phyloP scores from a whole-genome alignment of 495 filamentous ascomycete species.

The Hypoxylon rickii region DNA sequence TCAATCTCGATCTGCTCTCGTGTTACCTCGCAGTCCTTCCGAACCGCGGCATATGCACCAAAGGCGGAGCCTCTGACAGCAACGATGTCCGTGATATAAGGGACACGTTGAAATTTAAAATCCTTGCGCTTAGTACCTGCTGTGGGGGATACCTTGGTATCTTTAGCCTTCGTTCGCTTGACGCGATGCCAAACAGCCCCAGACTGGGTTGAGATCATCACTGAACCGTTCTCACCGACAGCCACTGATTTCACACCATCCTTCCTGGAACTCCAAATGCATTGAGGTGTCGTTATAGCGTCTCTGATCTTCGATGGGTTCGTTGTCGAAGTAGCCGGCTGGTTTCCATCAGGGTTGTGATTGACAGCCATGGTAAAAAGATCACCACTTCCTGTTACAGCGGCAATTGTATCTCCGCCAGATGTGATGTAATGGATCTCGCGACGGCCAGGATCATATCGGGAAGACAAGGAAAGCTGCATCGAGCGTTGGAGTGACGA shows the following conservation, averaged over 20 bases:
- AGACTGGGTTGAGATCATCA: conserved; percentile 89
- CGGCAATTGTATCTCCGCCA: conserved; percentile 88
- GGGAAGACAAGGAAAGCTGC: conserved; percentile 64
- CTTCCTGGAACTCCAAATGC: conserved; percentile 88
- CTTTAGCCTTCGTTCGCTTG: conserved; percentile 79
- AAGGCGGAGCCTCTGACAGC: conserved; percentile 84
- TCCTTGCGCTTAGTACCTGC: conserved; percentile 69
- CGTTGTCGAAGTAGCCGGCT: conserved; percentile 73
- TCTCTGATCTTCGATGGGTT: conserved; percentile 85
- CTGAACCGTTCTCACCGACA: conserved; percentile 90
- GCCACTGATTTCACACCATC: conserved; percentile 81
- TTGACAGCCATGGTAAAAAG: conserved; percentile 80
- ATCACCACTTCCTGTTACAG: conserved; percentile 80
- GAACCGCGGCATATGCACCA: conserved; percentile 86
- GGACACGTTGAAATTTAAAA: conserved; percentile 90
- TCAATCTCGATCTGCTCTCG: conserved; percentile 71
- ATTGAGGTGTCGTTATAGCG: conserved; percentile 71
- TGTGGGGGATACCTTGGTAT: conserved; percentile 57
- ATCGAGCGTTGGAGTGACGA: conserved; percentile 62
- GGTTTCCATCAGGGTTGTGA: conserved; percentile 62
- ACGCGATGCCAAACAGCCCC: conserved; percentile 90
- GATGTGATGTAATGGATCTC: conserved; percentile 74
- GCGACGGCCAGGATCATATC: conserved; percentile 66
- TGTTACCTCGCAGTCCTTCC: conserved; percentile 83
- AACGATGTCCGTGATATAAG: conserved; percentile 80